Percentiles rank a stretch among this genome's conserved stretches.
phyloP scores from a whole-genome alignment of 176 grass and related monocot genomes.

The Tuctoria greenei region DNA sequence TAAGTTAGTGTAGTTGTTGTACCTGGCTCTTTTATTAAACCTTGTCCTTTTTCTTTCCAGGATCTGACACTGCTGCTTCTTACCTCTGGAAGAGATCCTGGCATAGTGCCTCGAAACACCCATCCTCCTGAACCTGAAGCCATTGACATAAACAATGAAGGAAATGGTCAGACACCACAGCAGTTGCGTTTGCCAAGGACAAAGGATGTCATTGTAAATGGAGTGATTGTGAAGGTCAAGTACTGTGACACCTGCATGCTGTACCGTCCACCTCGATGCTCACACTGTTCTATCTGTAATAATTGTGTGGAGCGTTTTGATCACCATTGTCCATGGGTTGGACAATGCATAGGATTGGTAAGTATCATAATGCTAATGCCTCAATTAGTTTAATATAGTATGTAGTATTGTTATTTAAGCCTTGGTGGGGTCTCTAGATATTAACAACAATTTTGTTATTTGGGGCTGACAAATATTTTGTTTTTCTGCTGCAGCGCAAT shows the following conservation, averaged over 20 bases:
- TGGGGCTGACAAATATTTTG: slow-evolving; percentile 3
- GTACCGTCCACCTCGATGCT: slow-evolving; percentile 87
- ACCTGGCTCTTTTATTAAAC: slow-evolving; percentile 1
- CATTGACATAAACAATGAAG: slow-evolving; percentile 50
- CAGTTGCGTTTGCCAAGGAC: slow-evolving; percentile 72
- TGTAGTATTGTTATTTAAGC: slow-evolving; percentile 2
- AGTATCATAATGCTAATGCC: slow-evolving; percentile 21
- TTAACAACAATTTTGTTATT: slow-evolving; percentile 2
- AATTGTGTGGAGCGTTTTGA: slow-evolving; percentile 96
- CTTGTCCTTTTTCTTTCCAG: slow-evolving; percentile 49
- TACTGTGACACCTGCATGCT: slow-evolving; percentile 98
- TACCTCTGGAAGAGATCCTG: slow-evolving; percentile 91
- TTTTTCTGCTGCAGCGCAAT: slow-evolving; percentile 70
- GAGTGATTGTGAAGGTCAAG: slow-evolving; percentile 73
- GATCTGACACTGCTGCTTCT: slow-evolving; percentile 83
- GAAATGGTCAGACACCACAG: slow-evolving; percentile 68
- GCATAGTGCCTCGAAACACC: slow-evolving; percentile 82
- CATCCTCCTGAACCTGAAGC: slow-evolving; percentile 83
- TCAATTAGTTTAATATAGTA: neutral
- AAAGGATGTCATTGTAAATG: slow-evolving; percentile 83
- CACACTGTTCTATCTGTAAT: slow-evolving; percentile 94
- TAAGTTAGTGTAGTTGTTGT: neutral
- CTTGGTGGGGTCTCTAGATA: neutral
- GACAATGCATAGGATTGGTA: slow-evolving; percentile 92
- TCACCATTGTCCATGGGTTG: slow-evolving; percentile 96